phyloP scores from a whole-genome alignment of 106 monocot species.

The Dendrobium catenatum region DNA sequence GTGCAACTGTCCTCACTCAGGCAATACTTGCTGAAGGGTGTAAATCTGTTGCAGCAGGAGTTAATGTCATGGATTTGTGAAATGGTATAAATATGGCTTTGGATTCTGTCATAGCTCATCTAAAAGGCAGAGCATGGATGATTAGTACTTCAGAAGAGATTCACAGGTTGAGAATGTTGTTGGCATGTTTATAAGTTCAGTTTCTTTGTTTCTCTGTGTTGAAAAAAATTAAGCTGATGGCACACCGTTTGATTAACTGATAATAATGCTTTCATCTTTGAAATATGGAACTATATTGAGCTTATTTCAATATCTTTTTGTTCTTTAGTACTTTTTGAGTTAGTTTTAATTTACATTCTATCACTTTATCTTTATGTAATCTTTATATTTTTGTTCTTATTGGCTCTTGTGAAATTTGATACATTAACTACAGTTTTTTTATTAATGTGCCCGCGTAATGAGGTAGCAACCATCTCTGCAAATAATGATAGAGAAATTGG shows the following conservation, averaged over 20 bases:
- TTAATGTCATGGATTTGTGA: slow-evolving; percentile 89
- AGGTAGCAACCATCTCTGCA: slow-evolving; percentile 93
- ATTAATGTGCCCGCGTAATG: slow-evolving; percentile 1
- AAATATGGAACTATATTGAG: background rate
- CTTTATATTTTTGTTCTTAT: background rate
- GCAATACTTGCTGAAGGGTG: slow-evolving; percentile 85
- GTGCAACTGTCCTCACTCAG: slow-evolving; percentile 77
- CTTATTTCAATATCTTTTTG: background rate
- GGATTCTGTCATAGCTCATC: slow-evolving; percentile 64
- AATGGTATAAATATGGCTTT: slow-evolving; percentile 64
- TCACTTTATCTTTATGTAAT: background rate
- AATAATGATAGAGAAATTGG: slow-evolving; percentile 80
- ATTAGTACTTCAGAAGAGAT: slow-evolving; percentile 83
- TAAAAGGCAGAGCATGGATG: slow-evolving; percentile 63
- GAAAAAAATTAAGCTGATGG: background rate
- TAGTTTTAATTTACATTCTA: background rate
- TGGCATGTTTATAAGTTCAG: background rate
- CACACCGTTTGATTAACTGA: background rate
- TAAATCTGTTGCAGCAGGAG: slow-evolving; percentile 78
- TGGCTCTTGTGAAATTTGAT: background rate
- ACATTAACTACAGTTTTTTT: background rate
- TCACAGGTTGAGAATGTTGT: slow-evolving; percentile 37
- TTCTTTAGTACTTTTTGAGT: background rate
- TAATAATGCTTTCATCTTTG: background rate
- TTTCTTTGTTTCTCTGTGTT: background rate